Conservation (phyloP, 805 yeast genomes). For the Kodamaea hsintzibuensis region DNA sequence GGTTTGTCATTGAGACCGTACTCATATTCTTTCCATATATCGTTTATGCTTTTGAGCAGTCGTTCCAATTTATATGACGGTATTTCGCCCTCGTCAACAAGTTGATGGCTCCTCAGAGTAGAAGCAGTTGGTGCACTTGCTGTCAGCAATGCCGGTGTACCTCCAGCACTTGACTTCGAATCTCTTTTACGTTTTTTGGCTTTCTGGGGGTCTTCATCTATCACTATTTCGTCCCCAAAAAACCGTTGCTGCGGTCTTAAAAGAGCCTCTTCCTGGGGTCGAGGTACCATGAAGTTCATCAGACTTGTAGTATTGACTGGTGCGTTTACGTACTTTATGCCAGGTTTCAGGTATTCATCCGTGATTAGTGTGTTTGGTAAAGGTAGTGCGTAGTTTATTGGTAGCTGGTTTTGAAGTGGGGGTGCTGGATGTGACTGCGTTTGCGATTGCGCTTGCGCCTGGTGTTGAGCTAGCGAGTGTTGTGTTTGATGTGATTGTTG, state of each 20-base stretch:
- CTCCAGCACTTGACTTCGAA: background rate
- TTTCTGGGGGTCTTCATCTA: slow-evolving; percentile 5
- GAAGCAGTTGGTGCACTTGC: background rate
- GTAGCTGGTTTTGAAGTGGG: background rate
- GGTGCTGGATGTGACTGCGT: background rate
- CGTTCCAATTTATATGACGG: slow-evolving; percentile 15
- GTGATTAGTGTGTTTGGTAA: background rate
- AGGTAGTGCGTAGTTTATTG: background rate
- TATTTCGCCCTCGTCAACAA: slow-evolving; percentile 3
- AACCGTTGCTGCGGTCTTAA: slow-evolving; percentile 1
- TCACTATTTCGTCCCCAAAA: slow-evolving; percentile 8
- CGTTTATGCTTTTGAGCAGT: slow-evolving; percentile 23
- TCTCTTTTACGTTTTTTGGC: slow-evolving; percentile 3
- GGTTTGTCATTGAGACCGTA: slow-evolving; percentile 54
- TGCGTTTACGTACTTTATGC: background rate
- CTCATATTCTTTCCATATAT: slow-evolving; percentile 59
- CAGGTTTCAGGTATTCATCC: background rate
- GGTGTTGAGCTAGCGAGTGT: background rate
- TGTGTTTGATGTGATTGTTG: too few relatives aligned
- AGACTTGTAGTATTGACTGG: background rate
- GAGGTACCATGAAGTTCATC: slow-evolving; percentile 1
- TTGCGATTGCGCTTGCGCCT: background rate
- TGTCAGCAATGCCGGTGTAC: background rate
- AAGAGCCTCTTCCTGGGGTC: background rate
- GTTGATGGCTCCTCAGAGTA: background rate